Base-by-base conservation (phyloP, 345 rosid genomes). In the Alliaria petiolata region DNA sequence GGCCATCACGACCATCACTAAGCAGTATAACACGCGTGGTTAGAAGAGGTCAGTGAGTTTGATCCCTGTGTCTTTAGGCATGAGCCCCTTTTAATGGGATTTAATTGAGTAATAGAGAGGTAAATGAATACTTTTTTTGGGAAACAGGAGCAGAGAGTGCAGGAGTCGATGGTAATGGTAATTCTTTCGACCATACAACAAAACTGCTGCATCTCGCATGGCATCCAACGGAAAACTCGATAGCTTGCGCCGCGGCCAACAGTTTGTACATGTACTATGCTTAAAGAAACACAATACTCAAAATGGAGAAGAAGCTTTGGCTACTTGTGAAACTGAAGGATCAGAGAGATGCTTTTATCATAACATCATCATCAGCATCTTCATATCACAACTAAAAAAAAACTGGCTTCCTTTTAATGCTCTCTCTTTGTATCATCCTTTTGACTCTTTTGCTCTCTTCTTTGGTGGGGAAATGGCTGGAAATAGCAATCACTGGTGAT, bases 221-320 rank as follows among this genome's bases (percentile, higher is more conserved):
- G 98, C 97, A 93, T 80, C 97, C 98, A 4, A 79, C 89, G 0
- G 95, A 89, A 66, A 89, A 91, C 71, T 84, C 93, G 17, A 84
- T 93, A 17, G 98, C 98, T 76, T 93, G 97, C 74, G 97, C 98
- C 16, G 95, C 98, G 34, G 92, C 97, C 67, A 93, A 91, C 83
- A 93, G 97, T 84, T 80, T 93, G 88, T 93, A 93, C 84, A 93
- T 93, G 96, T 93, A 93, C 76, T 89, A 85, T 76, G 97, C 97
- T 17, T 73, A 11, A n/a, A 7, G 7, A 28, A 28, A 52, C 85
- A 81, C 83, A 52, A 71, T 58, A 69, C 84, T 51, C 56, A 19
- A 72, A 22, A 63, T 61, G 62, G 34, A 44, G 72, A 47, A 65
- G 72, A 65, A 56, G 72, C 60, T 55, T 72, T 63, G 57, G 39